phyloP scores from a whole-genome alignment of 352 stramenopile species.

The Pythium brassicae region DNA sequence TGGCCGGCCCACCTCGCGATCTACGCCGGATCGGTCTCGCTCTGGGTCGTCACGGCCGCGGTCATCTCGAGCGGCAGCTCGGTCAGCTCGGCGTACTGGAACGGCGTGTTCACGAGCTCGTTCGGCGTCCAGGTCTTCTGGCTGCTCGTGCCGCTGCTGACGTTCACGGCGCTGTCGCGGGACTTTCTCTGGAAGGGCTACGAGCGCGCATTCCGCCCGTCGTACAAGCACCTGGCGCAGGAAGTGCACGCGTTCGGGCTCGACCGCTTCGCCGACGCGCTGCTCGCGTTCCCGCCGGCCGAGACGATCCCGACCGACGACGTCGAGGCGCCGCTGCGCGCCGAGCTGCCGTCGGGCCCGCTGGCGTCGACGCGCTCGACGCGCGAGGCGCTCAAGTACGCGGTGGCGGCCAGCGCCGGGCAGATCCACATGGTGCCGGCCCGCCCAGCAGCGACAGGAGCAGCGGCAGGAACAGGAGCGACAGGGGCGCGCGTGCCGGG shows the following conservation, averaged over 20 bases:
- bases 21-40: constrained; percentile 57
- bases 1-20: constrained; percentile 68
- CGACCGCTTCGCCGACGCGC: constrained; percentile 51
- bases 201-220: constrained; percentile 70
- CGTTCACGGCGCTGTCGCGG: constrained; percentile 62
- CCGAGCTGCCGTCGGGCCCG: not conserved
- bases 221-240: constrained; percentile 84
- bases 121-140: constrained; percentile 72
- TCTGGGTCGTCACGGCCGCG: constrained; percentile 69
- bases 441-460: constrained; percentile 8
- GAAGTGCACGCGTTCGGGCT: constrained; percentile 73
- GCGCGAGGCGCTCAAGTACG: constrained; percentile 19
- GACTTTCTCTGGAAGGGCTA: constrained; percentile 86
- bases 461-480: not conserved
- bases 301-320: constrained; percentile 60
- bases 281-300: constrained; percentile 76
- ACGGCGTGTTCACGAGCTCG: constrained; percentile 71
- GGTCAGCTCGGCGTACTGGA: constrained; percentile 80
- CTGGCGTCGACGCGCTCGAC: not conserved
- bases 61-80: constrained; percentile 74
- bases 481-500: constrained; percentile 18
- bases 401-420: constrained; percentile 2
- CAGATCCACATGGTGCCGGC: constrained; percentile 15
- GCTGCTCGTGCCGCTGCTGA: constrained; percentile 67
- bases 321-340: constrained; percentile 18